Conservation (phyloP, 257 asterid species). For the Pogostemon cablin region DNA sequence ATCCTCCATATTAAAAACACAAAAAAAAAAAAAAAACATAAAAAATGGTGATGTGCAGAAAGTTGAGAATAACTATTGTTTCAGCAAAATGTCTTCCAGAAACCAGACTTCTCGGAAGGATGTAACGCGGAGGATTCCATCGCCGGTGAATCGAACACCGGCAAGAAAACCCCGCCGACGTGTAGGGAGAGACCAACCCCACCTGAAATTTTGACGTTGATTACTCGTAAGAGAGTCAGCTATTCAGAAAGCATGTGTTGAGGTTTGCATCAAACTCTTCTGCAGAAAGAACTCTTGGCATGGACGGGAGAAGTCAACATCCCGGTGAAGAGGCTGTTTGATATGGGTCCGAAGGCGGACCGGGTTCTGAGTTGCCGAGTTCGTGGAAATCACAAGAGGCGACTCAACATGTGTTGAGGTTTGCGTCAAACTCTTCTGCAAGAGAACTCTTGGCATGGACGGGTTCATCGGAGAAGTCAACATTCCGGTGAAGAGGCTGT, state of each 20-base stretch:
- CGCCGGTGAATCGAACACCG: background rate
- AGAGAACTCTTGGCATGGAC: constrained; percentile 10
- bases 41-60: constrained; percentile 11
- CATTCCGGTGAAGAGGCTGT: constrained; percentile 36
- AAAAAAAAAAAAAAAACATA: background rate
- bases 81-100: constrained; percentile 9
- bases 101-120: background rate
- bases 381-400: constrained; percentile 17
- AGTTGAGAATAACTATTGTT: constrained; percentile 3
- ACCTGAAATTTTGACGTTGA: constrained; percentile 27
- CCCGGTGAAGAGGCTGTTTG: constrained; percentile 35
- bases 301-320: constrained; percentile 32
- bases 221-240: constrained; percentile 28
- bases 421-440: constrained; percentile 26
- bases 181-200: constrained; percentile 20
- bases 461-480: constrained; percentile 32
- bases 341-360: constrained; percentile 5
- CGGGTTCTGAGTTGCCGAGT: constrained; percentile 12
- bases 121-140: background rate
- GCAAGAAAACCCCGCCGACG: background rate
- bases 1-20: constrained; percentile 6
- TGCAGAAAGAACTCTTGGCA: background rate
- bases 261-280: constrained; percentile 27
- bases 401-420: constrained; percentile 13
- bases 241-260: background rate